Evolutionary conservation across 2,329 filamentous ascomycete species (phyloP), one percentile per base, ranked within the genome.

Genomic region (Atkinsonella texensis): DNA sequence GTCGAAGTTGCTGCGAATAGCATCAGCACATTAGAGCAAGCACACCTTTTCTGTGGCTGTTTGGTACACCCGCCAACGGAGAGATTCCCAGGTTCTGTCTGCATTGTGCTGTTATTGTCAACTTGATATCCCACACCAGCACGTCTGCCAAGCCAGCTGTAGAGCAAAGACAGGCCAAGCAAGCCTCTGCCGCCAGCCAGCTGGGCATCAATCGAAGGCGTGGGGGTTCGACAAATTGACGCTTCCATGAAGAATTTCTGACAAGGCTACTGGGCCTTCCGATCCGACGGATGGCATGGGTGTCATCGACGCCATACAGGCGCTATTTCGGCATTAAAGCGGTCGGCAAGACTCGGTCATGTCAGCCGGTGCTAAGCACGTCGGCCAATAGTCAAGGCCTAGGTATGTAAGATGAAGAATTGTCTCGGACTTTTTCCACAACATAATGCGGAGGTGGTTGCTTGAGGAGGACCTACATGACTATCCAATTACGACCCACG

Each of bases 101-200:
- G n/a, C n/a, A n/a, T n/a, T n/a, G 10, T 10, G 33, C 3, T 35
- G 33, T 13, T 35, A 35, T 35, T 35, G 33, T n/a, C n/a, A n/a
- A n/a, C n/a, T 35, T 35, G 33, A 13, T 15, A 5, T 43, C 18
- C 23, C 10, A 3, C n/a, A 17, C 41, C 12, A 42, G 12, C 1
- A 23, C n/a, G 6, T 42, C 40, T 42, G 40, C 40, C 40, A 38
- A 38, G 35, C 13, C 33, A 13, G 35, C 33, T 9, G 33, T 13
- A 41, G n/a, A 9, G n/a, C 39, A 41, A 28, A 20, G 17, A 20
- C 11, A 20, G 42, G 12, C 15, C 48, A 43, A 49, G 39, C 32
- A 18, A 48, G 47, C 48, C 28, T 35, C 35, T 45, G 48, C 48
- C 48, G 48, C 10, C 38, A 33, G 41, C 48, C 48, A 39, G 32